Base-by-base conservation (phyloP, 352 stramenopile species). In the Phytophthora europaea region DNA sequence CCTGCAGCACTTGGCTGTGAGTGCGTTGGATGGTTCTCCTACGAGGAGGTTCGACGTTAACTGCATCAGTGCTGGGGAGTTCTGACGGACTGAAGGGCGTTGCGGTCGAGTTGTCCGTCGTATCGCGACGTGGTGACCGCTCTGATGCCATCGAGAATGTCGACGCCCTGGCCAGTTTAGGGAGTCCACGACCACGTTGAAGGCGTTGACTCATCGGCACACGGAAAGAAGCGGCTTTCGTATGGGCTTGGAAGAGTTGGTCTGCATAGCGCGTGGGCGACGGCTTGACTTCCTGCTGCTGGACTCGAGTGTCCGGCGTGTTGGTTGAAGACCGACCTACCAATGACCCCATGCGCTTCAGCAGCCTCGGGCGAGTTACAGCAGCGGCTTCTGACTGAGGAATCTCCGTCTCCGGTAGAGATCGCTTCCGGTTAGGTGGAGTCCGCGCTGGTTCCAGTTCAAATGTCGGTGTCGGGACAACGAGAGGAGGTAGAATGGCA, bases 191-290 rank as follows among this genome's bases (percentile, higher is more conserved):
- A 33, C 12, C 15, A 20, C 50, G 50, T 13, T 22, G 50, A 9
- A 23, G 43, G 10, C 16, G 43, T 20, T 51, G 43, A 51, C 18
- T 36, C 22, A n/a, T 13, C 13, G 65, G 43, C 16, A 50, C 48
- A 31, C 51, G 43, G 23, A 34, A 31, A 13, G 13, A 31, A 18
- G 5, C 31, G 22, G 50, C 13, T 56, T 56, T 56, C 4, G 22
- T 23, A 18, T 45, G 15, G 3, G 34, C 3, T 28, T 62, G 28
- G 18, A 77, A 81, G 8, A 81, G 55, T 10, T 76, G 52, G 54
- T 79, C 75, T 13, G 75, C 67, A 33, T 70, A 79, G 3, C 60
- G 62, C 16, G 75, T 79, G 13, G 71, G 65, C 0, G 75, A 81
- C 7, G 64, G 23, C 20, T 67, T 72, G 6, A 43, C 3, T 28